Conservation (phyloP, 1,284 basidiomycete species). For the Cutaneotrichosporon daszewskae region DNA sequence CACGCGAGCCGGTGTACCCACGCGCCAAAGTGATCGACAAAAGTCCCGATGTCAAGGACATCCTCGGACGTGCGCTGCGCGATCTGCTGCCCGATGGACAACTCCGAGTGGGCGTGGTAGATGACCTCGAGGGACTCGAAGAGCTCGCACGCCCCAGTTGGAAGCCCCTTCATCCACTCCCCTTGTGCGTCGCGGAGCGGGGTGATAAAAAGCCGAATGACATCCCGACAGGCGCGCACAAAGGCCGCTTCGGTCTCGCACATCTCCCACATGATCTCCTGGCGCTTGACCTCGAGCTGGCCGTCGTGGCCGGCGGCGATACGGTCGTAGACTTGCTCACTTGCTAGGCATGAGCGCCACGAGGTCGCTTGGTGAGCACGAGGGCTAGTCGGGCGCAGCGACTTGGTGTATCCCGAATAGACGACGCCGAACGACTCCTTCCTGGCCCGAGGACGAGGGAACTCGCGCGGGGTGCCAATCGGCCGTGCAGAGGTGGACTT, state of each 20-base stretch:
- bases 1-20: conserved; percentile 66
- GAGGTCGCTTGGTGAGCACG: conserved; percentile 6
- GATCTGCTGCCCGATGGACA: conserved; percentile 55
- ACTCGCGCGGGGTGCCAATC: conserved; percentile 20
- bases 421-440: conserved; percentile 35
- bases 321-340: conserved; percentile 20
- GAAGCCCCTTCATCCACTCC: conserved; percentile 73
- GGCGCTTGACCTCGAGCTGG: conserved; percentile 56
- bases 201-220: conserved; percentile 63
- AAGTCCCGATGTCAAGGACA: conserved; percentile 47
- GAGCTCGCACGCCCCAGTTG: conserved; percentile 59
- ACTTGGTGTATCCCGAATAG: conserved; percentile 35
- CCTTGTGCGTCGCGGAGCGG: conserved; percentile 58
- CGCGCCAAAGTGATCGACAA: conserved; percentile 57
- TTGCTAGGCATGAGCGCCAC: conserved; percentile 30
- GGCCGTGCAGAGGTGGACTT: conserved; percentile 5
- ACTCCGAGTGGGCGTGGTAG: conserved; percentile 62
- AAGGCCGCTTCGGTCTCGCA: conserved; percentile 64
- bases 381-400: conserved; percentile 11
- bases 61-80: conserved; percentile 31
- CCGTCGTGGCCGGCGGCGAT: conserved; percentile 40
- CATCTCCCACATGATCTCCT: conserved; percentile 64
- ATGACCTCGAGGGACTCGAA: conserved; percentile 84
- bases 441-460: conserved; percentile 27
- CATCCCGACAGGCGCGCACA: conserved; percentile 59